Evolutionary conservation across 257 asterid species (phyloP).

Genomic region (Solanum appendiculatum): DNA sequence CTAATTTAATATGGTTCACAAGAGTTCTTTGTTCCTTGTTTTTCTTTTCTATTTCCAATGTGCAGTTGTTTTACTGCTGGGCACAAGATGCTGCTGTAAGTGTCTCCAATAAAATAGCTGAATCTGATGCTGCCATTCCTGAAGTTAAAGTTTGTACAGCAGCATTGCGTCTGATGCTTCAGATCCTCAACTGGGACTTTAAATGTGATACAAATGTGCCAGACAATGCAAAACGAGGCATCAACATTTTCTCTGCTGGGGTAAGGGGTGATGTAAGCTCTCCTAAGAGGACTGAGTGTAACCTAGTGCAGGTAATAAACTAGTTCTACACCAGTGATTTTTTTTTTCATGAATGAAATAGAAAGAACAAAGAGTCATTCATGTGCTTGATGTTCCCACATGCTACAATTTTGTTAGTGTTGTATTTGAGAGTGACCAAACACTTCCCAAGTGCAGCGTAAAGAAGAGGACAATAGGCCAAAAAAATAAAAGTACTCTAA

Average conservation of each 20-base stretch:
- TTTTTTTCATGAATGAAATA: neutral
- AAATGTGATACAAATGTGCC: slow-evolving; percentile 28
- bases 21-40: neutral
- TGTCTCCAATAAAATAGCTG: slow-evolving; percentile 54
- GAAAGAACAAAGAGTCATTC: neutral
- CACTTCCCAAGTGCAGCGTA: neutral
- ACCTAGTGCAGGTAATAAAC: slow-evolving; percentile 65
- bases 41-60: neutral
- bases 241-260: slow-evolving; percentile 40
- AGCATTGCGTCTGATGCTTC: slow-evolving; percentile 77
- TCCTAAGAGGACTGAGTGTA: slow-evolving; percentile 52
- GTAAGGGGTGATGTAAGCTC: slow-evolving; percentile 37
- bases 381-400: neutral
- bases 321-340: neutral
- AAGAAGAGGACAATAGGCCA: neutral
- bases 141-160: slow-evolving; percentile 76
- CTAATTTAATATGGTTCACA: neutral
- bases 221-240: slow-evolving; percentile 43
- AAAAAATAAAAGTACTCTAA: neutral
- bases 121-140: slow-evolving; percentile 56
- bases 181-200: slow-evolving; percentile 91
- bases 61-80: slow-evolving; percentile 75
- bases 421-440: neutral
- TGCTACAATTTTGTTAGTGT: neutral
- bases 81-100: slow-evolving; percentile 78